Evolutionary conservation across 148 eudicot genomes (phyloP), one percentile per base, ranked within the genome.

Genomic region (Rhododendron kiyosumense): DNA sequence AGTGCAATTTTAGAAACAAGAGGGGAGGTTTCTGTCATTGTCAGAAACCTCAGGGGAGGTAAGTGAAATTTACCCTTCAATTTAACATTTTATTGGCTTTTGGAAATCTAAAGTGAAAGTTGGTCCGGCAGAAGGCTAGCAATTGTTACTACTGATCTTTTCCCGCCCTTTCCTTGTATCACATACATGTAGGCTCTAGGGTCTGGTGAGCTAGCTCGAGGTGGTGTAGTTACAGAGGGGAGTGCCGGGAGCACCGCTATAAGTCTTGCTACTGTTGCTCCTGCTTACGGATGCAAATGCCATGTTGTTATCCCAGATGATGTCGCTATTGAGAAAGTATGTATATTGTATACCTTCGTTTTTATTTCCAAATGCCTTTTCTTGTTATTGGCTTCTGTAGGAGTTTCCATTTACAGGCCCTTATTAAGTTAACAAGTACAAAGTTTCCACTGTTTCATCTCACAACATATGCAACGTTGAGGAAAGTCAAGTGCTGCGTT

Each of bases 201-300:
- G 85, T 91, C 92, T 85, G 98, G 98, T 41, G 86, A 90, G 88
- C 91, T 95, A 85, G 85, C 91, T 88, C 91, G 79, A 84, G 99
- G 98, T 83, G 98, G 98, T 76, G 95, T 94, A 32, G 95, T 97
- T 74, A 97, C 98, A 26, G 98, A 95, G 90, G 99, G 99, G 83
- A 97, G 99, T 92, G 99, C 99, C 51, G 99, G 99, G 86, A 97
- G 99, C 92, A 97, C 99, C 26, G 99, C 99, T 43, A 95, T 97
- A 83, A 97, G 99, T 85, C 94, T 97, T 87, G 98, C 99, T 78
- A 95, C 99, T 17, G 99, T 97, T 38, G 95, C 98, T 81, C 96
- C 98, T 73, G 98, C 98, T 54, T 94, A 90, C 90, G 98, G 99
- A 77, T 97, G 99, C 88, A 94, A 92, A 92, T 97, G 99, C 85